Conservation (phyloP, 768 basidiomycete genomes). For the Mycena venus region DNA sequence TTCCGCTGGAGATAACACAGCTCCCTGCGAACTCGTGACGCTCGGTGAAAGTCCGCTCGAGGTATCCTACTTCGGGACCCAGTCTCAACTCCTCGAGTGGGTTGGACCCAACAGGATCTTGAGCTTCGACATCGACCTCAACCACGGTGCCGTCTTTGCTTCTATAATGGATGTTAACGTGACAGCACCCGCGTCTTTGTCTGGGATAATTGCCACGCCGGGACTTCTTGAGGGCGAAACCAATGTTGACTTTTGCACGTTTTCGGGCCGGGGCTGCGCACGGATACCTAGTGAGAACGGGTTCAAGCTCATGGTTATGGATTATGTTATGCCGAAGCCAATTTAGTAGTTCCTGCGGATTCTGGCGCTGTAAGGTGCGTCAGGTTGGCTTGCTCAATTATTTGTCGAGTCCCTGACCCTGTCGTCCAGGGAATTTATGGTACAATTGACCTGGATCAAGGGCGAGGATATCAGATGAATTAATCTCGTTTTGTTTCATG, state of each 20-base stretch:
- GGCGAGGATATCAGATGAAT: too few relatives aligned
- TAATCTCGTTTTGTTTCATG: too few relatives aligned
- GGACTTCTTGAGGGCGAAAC: not conserved
- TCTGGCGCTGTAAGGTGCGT: too few relatives aligned
- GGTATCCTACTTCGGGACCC: not conserved
- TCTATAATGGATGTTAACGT: not conserved
- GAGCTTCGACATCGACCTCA: not conserved
- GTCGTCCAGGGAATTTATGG: too few relatives aligned
- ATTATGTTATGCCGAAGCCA: constrained; percentile 5
- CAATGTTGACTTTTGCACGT: constrained; percentile 25
- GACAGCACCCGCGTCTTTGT: not conserved
- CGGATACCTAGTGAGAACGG: not conserved
- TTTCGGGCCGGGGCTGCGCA: constrained; percentile 13
- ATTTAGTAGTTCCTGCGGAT: too few relatives aligned
- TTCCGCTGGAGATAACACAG: not conserved
- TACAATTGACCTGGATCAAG: too few relatives aligned
- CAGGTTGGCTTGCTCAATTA: too few relatives aligned
- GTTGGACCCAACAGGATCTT: not conserved
- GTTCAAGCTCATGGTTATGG: constrained; percentile 13
- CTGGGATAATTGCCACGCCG: constrained; percentile 6
- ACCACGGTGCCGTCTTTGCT: not conserved
- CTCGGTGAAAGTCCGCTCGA: constrained; percentile 12
- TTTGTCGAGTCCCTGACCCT: too few relatives aligned
- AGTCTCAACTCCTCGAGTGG: constrained; percentile 23
- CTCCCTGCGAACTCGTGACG: not conserved